Percentiles rank a stretch among this genome's conserved stretches.
Evolutionary conservation across 1,284 basidiomycete species (phyloP).

Genomic region (Termitomyces sp.): DNA sequence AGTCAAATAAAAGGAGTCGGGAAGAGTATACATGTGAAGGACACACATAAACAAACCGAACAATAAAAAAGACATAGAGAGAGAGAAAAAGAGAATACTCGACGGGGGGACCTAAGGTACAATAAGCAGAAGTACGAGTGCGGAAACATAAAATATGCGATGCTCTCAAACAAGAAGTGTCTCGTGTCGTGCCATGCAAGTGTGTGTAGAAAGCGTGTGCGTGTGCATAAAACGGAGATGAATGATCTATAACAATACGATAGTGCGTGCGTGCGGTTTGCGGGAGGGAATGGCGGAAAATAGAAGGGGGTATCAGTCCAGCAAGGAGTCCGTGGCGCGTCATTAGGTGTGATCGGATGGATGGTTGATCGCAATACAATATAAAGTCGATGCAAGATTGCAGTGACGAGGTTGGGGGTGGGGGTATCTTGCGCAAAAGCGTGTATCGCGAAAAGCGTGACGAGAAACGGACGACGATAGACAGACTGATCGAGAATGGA

Average conservation of each 20-base stretch:
- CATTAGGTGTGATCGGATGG: neutral
- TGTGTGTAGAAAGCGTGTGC: conserved; percentile 3
- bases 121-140: conserved; percentile 14
- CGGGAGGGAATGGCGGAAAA: neutral
- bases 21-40: neutral
- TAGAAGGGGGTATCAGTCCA: conserved; percentile 23
- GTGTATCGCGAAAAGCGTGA: conserved; percentile 3
- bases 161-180: conserved; percentile 28
- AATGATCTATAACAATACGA: conserved; percentile 9
- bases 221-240: conserved; percentile 1
- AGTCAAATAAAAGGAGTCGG: conserved; percentile 5
- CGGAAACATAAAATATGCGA: conserved; percentile 18
- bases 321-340: conserved; percentile 11
- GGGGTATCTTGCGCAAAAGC: neutral
- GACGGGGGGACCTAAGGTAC: conserved; percentile 20
- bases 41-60: conserved; percentile 3
- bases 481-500: conserved; percentile 9
- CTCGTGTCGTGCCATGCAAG: conserved; percentile 17
- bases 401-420: neutral
- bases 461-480: conserved; percentile 9
- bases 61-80: neutral
- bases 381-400: conserved; percentile 4
- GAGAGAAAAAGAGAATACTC: conserved; percentile 20
- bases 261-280: conserved; percentile 4
- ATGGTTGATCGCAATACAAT: conserved; percentile 20